Conservation (phyloP, 768 basidiomycete species). For the Boletus fagicola region DNA sequence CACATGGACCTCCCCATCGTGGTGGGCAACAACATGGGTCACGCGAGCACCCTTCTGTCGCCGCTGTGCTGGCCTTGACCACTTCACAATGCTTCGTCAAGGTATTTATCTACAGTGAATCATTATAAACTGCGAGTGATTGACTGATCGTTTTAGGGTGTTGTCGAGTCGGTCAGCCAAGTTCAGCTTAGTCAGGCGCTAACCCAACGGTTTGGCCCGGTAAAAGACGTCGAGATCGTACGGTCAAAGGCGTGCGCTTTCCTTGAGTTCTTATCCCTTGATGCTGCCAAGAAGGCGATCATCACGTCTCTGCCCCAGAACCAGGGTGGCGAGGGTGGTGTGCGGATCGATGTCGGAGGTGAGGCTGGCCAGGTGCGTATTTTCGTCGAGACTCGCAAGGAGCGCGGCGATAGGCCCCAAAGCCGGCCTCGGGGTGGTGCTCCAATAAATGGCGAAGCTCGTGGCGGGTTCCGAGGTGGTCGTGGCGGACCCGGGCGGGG, state of each 20-base stretch:
- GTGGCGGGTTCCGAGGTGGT: constrained; percentile 48
- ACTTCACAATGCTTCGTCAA: constrained; percentile 92
- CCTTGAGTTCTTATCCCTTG: constrained; percentile 79
- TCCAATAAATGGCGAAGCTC: constrained; percentile 47
- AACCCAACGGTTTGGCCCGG: constrained; percentile 65
- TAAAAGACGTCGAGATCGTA: constrained; percentile 89
- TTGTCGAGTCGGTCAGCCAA: constrained; percentile 62
- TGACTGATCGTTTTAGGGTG: constrained; percentile 48
- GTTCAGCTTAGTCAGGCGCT: constrained; percentile 50
- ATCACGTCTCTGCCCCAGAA: constrained; percentile 57
- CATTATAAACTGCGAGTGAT: background rate
- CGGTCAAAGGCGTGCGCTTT: constrained; percentile 90
- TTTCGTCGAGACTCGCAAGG: constrained; percentile 86
- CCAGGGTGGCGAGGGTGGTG: constrained; percentile 88
- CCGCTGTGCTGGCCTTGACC: constrained; percentile 60
- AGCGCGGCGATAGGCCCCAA: constrained; percentile 77
- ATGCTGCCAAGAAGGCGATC: constrained; percentile 85
- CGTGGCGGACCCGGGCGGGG: constrained; percentile 46
- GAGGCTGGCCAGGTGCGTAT: constrained; percentile 55
- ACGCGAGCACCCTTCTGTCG: constrained; percentile 43
- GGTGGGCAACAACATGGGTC: constrained; percentile 36
- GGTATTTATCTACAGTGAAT: constrained; percentile 41
- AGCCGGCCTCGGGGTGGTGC: constrained; percentile 61
- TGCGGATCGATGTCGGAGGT: constrained; percentile 69
- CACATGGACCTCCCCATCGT: constrained; percentile 34